Base-by-base conservation (phyloP, 495 filamentous ascomycete species). In the Mycothermus thermophilus region DNA sequence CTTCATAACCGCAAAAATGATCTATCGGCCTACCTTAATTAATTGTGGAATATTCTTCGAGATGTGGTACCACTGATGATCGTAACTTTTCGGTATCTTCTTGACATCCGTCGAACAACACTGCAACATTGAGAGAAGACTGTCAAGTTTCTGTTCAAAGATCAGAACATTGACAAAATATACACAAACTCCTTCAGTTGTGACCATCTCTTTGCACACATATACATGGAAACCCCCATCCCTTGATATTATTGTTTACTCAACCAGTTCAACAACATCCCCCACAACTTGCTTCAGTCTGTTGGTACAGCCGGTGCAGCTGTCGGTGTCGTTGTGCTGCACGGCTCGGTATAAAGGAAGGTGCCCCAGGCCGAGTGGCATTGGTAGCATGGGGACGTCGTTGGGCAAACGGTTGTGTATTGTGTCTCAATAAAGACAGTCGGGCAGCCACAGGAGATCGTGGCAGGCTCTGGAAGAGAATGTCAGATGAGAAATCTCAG, bases 301-400 rank as follows among this genome's bases (percentile, higher is more conserved):
- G 6, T 25, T 25, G 6, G 6, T 25, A 6, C 6, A 25, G 11
- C 27, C 33, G 17, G 9, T 30, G 10, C 28, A 18, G 12, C 28
- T 7, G 5, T 15, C 13, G 12, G 13, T 30, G 32, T n/a, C 20
- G 42, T 33, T 7, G 32, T 19, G 2, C 30, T 8, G 16, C 44
- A 51, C 3, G 30, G 14, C 38, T 38, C 19, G 3, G 41, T 43
- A 2, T 25, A 22, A 3, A 40, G 27, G 16, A 48, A 48, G 3
- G 39, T 46, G 3, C 48, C 48, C 48, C 48, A 52, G 3, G 45
- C 48, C 3, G 48, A 48, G 11, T 38, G 34, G 34, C 45, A 48
- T 39, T 48, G 42, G n/a, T 35, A 43, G 34, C 48, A 52, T 1
- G 45, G 45, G 5, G 48, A 41, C 13, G 20, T 24, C 5, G 42